Base-by-base conservation (phyloP, 768 basidiomycete genomes). In the Pleurotus djamor region DNA sequence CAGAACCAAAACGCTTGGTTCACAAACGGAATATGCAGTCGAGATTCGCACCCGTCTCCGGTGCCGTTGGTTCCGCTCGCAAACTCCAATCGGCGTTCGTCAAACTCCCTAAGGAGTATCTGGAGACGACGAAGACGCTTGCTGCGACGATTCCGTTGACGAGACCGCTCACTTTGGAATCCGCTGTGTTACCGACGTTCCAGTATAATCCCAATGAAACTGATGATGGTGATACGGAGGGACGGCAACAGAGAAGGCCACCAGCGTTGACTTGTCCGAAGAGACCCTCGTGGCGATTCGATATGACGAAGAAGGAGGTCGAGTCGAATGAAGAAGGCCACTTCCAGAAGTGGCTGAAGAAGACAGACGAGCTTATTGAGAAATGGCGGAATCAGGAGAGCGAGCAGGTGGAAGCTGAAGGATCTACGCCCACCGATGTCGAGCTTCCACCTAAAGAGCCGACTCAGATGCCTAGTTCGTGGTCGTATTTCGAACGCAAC, bases 281-380 rank as follows among this genome's bases (percentile, higher is more conserved):
- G 62, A 70, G 96, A 59, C 95, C 96, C 3, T 94, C 89, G 70
- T 97, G 95, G 92, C 77, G 83, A 16, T 92, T 85, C 69, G 88
- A 91, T 21, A 90, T 91, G 87, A 81, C 86, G 43, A 98, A 96
- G 77, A 84, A 82, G 21, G 91, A 95, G 72, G 88, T 98, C 13
- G 94, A 98, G 67, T 79, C 78, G 56, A 97, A 96, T 68, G 96
- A 98, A 72, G 91, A 94, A 67, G 92, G 87, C 0, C 48, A 86
- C 41, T 96, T 94, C 74, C 81, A 74, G 58, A 88, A 87, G 68
- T 97, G 95, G 94, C 74, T 93, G 16, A 69, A 74, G 4, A 75
- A 84, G 64, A 89, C 86, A 3, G 89, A 94, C 65, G 71, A 73
- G 5, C 67, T 76, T 21, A 75, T 92, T 43, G 70, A 75, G 14